Percentiles rank a stretch among this genome's conserved stretches.
Evolutionary conservation across 805 yeast genomes (phyloP).

Genomic region (Starmerella kuoi): DNA sequence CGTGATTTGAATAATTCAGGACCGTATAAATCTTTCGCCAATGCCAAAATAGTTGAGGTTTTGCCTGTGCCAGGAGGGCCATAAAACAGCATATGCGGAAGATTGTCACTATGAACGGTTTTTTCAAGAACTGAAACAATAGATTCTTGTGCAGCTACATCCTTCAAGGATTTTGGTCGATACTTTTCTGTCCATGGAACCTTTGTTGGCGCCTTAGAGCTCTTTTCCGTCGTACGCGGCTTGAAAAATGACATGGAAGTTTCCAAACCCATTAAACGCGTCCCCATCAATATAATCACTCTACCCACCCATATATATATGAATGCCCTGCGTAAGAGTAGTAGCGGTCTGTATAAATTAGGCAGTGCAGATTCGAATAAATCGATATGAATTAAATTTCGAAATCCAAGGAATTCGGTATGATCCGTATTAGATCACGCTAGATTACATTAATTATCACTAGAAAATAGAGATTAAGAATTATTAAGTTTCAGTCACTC

Average conservation of each 20-base stretch:
- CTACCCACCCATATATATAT: too few relatives aligned
- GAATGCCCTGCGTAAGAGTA: too few relatives aligned
- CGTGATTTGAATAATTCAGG: conserved; percentile 73
- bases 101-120: conserved; percentile 64
- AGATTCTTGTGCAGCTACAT: conserved; percentile 83
- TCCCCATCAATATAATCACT: too few relatives aligned
- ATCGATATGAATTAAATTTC: too few relatives aligned
- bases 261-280: conserved; percentile 1
- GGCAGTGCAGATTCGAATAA: too few relatives aligned
- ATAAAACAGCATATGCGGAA: conserved; percentile 70
- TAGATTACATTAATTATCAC: not conserved
- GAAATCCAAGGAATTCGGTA: too few relatives aligned
- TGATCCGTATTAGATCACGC: too few relatives aligned
- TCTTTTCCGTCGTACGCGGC: conserved; percentile 11
- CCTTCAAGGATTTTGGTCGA: conserved; percentile 77
- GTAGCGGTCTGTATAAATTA: too few relatives aligned
- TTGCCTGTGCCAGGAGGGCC: conserved; percentile 96
- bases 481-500: conserved; percentile 33
- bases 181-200: conserved; percentile 30
- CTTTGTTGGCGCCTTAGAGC: conserved; percentile 15
- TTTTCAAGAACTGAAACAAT: conserved; percentile 73
- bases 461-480: not conserved
- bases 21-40: conserved; percentile 82
- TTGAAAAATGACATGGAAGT: conserved; percentile 19
- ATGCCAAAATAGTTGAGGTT: conserved; percentile 76